Evolutionary conservation across 2,329 filamentous ascomycete genomes (phyloP), one percentile per base, ranked within the genome.

Genomic region (Ophiostoma sp.): DNA sequence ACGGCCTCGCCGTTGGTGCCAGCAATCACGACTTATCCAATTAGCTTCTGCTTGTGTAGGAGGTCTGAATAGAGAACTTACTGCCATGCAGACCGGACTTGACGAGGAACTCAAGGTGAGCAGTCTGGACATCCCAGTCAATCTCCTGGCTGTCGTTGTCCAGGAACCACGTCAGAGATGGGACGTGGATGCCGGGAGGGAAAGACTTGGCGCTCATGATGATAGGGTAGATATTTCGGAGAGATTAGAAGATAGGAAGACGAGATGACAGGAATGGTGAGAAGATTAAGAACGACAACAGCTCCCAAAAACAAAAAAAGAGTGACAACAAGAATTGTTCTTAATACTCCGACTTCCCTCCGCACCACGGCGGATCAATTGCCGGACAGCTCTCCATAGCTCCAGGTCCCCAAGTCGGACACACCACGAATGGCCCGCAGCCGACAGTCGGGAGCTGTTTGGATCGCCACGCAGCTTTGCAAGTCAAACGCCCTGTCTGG

Each of bases 1-100:
- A 91, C 89, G 10, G 90, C 88, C 79, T 93, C 90, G 74, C 90
- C 90, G 75, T 92, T 92, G 73, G 44, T 48, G 44, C 44, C 44
- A 17, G 44, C 44, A 48, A 48, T 48, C 20, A 48, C 44, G 44
- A 48, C 44, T 48, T 3, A 48, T n/a, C 20, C 17, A 20, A 17
- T 48, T 48, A 48, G 44, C 17, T 48, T 6, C 20, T 48, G 20
- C 44, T 48, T n/a, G 44, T n/a, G 6, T 7, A 7, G 4, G 20
- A 8, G 44, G 17, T 6, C 17, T 20, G 17, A 8, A 48, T 48
- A 6, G 17, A 20, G 17, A n/a, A 48, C 44, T 48, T n/a, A 48
- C 44, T 48, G 44, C 44, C 44, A 48, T 48, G 44, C 44, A 48
- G 44, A 20, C 44, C 44, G 17, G 83, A 85, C 13, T 76, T 77